Evolutionary conservation across 140 eudicot genomes (phyloP).

Genomic region (Oenanthe javanica): DNA sequence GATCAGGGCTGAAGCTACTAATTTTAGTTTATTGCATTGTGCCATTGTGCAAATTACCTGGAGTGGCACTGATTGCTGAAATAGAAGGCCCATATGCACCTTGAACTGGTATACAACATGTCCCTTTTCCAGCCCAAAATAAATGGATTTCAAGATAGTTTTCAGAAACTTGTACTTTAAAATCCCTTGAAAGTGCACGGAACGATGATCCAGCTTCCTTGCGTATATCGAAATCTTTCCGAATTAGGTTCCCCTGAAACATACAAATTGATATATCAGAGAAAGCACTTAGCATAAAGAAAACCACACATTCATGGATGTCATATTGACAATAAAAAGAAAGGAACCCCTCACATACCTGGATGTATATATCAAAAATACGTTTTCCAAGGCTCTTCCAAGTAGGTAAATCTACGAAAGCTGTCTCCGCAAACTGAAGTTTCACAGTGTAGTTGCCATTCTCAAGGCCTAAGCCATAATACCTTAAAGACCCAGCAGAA

Average conservation of each 20-base stretch:
- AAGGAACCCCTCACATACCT: slow-evolving; percentile 32
- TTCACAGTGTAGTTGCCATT: slow-evolving; percentile 64
- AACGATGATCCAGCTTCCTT: slow-evolving; percentile 43
- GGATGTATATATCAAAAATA: slow-evolving; percentile 56
- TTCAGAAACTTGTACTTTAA: slow-evolving; percentile 34
- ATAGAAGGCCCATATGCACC: slow-evolving; percentile 61
- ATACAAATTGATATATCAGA: background rate
- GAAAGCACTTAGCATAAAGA: background rate
- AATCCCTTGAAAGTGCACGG: slow-evolving; percentile 29
- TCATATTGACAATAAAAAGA: no score
- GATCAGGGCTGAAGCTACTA: background rate
- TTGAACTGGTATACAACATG: slow-evolving; percentile 55
- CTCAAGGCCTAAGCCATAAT: slow-evolving; percentile 66
- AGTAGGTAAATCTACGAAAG: slow-evolving; percentile 26
- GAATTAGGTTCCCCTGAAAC: slow-evolving; percentile 35
- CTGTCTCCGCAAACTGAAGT: slow-evolving; percentile 59
- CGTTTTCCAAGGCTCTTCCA: slow-evolving; percentile 62
- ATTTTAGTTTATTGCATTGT: background rate
- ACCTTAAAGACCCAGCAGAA: slow-evolving; percentile 80
- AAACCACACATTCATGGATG: background rate
- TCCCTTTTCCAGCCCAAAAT: slow-evolving; percentile 77
- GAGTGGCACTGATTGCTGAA: slow-evolving; percentile 71
- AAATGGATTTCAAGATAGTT: slow-evolving; percentile 66
- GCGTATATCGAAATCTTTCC: slow-evolving; percentile 47
- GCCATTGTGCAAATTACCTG: slow-evolving; percentile 32